Evolutionary conservation across 2,329 filamentous ascomycete genomes (phyloP).

Genomic region (Penicillium sp.): DNA sequence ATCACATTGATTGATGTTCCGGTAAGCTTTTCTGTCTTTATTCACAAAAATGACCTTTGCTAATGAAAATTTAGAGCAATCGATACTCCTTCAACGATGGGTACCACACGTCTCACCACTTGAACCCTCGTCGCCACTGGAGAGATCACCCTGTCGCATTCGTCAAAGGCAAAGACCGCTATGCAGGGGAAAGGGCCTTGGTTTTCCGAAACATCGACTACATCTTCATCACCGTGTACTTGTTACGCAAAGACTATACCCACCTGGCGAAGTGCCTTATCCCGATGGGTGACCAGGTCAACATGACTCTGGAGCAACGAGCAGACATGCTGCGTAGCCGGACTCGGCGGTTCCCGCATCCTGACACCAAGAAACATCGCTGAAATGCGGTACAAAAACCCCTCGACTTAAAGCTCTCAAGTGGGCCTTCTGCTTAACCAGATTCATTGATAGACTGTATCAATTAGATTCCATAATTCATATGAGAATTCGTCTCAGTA

Average conservation of each 20-base stretch:
- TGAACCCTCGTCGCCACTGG: slow-evolving; percentile 79
- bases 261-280: slow-evolving; percentile 70
- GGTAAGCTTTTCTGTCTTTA: slow-evolving; percentile 51
- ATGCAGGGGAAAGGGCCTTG: slow-evolving; percentile 67
- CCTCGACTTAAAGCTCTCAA: neutral
- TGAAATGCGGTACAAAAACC: neutral
- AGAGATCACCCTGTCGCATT: slow-evolving; percentile 76
- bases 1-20: slow-evolving; percentile 78
- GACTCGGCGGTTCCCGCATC: slow-evolving; percentile 61
- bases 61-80: slow-evolving; percentile 61
- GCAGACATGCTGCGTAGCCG: slow-evolving; percentile 64
- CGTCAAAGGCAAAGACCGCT: slow-evolving; percentile 67
- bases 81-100: slow-evolving; percentile 59
- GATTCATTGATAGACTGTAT: neutral
- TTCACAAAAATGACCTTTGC: neutral
- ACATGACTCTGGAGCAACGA: slow-evolving; percentile 64
- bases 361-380: slow-evolving; percentile 15
- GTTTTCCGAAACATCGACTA: slow-evolving; percentile 84
- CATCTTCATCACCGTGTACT: slow-evolving; percentile 69
- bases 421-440: neutral
- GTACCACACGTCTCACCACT: slow-evolving; percentile 73
- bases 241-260: slow-evolving; percentile 71
- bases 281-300: slow-evolving; percentile 71
- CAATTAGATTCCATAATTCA: neutral
- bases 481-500: neutral